Base-by-base conservation (phyloP, 495 filamentous ascomycete genomes). In the Astrocystis sublimbata region DNA sequence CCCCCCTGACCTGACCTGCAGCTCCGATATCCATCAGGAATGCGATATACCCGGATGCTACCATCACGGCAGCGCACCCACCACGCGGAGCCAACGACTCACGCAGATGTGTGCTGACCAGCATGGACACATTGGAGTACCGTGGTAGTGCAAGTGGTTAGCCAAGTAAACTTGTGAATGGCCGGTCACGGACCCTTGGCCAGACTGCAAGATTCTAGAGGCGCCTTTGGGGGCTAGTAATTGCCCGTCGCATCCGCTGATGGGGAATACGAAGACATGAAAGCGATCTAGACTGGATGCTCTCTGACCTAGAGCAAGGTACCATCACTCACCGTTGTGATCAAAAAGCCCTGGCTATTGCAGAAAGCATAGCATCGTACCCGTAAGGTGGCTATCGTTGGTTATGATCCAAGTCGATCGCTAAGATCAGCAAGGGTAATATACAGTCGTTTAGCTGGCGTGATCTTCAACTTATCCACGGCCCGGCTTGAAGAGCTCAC, bases 1-100 rank as follows among this genome's bases (percentile, higher is more conserved):
- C 47, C 49, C 59, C n/a, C n/a, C n/a, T n/a, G n/a, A n/a, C n/a
- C 13, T 53, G 38, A 30, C 40, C 50, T 61, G 49, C 59, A 62
- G 50, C 50, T 40, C 51, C 31, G 41, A 56, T 49, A 49, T 33
- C 15, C 60, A 45, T 54, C 36, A 23, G 49, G 41, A 41, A 41
- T 49, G 60, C 64, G 65, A 72, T 72, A 72, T 70, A 72, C 49
- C 70, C 70, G 70, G 70, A 72, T 72, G 46, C 70, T 71, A 69
- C 69, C 64, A 52, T 66, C 51, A 21, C 23, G 46, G 63, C 65
- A 47, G 52, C 65, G 65, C 65, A 58, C 47, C 60, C 41, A 46
- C 60, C 23, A 53, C 36, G 13, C 38, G 47, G 47, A 43, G 35
- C 58, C 31, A 40, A 24, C 23, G 43, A 19, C 12, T 23, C 33